Conservation (phyloP, 2,329 filamentous ascomycete genomes). For the Blumeria graminis region DNA sequence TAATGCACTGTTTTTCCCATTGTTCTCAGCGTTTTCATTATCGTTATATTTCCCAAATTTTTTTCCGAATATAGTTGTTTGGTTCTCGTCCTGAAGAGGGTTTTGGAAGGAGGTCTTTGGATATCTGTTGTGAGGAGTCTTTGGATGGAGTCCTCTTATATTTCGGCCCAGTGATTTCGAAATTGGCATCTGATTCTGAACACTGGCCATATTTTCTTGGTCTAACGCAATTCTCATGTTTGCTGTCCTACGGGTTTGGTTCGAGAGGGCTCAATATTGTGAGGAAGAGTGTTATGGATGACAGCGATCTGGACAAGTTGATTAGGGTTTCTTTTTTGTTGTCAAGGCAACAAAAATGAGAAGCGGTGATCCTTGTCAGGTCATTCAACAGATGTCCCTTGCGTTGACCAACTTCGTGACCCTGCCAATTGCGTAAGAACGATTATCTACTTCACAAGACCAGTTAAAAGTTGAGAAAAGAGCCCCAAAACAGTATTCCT, state of each 20-base stretch:
- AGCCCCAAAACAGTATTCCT: too few relatives aligned
- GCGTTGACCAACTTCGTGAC: too few relatives aligned
- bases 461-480: too few relatives aligned
- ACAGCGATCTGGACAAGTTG: too few relatives aligned
- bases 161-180: slow-evolving; percentile 49
- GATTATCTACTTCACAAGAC: too few relatives aligned
- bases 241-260: neutral
- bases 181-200: slow-evolving; percentile 39
- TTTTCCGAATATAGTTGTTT: slow-evolving; percentile 28
- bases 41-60: slow-evolving; percentile 34
- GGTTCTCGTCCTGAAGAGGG: slow-evolving; percentile 68
- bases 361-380: too few relatives aligned
- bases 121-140: slow-evolving; percentile 53
- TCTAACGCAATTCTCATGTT: slow-evolving; percentile 55
- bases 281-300: too few relatives aligned
- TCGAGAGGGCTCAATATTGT: too few relatives aligned
- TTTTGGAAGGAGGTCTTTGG: slow-evolving; percentile 67
- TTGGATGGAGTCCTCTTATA: slow-evolving; percentile 35
- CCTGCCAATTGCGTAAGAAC: too few relatives aligned
- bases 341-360: too few relatives aligned
- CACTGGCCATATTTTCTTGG: slow-evolving; percentile 69
- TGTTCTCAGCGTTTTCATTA: slow-evolving; percentile 29
- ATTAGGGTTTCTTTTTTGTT: too few relatives aligned
- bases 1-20: slow-evolving; percentile 25
- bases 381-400: too few relatives aligned